These are phyloP conservation scores for Prinsepia uniflora DNA, from an alignment of 306 rosid species.

Conservation along the genomic window DNA sequence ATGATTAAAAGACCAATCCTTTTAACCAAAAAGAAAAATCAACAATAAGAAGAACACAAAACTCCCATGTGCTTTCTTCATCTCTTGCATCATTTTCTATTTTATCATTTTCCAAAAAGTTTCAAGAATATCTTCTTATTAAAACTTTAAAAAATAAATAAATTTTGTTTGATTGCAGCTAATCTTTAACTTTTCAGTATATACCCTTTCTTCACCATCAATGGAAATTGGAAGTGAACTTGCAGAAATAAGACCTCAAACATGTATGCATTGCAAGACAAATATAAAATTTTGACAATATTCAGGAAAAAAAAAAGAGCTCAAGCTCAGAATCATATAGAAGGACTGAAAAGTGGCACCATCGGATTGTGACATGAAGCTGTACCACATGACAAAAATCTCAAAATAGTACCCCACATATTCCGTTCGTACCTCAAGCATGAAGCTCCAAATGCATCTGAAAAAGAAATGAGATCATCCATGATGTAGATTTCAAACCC, in stretches of 20 bases:
- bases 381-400: too few species aligned
- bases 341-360: too few species aligned
- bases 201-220: not conserved
- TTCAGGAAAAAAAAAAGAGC: not conserved
- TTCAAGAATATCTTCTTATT: not conserved
- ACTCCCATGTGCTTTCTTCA: conserved; percentile 27
- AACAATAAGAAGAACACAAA: conserved; percentile 7
- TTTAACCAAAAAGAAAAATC: not conserved
- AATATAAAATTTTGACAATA: not conserved
- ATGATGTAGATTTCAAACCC: conserved; percentile 53
- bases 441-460: conserved; percentile 65
- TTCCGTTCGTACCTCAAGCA: conserved; percentile 44
- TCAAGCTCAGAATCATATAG: not conserved
- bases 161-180: not conserved
- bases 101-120: not conserved
- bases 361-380: too few species aligned
- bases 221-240: not conserved
- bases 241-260: not conserved
- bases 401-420: too few species aligned
- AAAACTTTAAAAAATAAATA: not conserved
- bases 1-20: conserved; percentile 13
- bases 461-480: conserved; percentile 50
- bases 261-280: not conserved
- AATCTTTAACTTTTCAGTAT: not conserved
- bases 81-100: conserved; percentile 14